Evolutionary conservation across 805 yeast species (phyloP), one percentile per base, ranked within the genome.

Genomic region (Starmerella ratchasimensis): DNA sequence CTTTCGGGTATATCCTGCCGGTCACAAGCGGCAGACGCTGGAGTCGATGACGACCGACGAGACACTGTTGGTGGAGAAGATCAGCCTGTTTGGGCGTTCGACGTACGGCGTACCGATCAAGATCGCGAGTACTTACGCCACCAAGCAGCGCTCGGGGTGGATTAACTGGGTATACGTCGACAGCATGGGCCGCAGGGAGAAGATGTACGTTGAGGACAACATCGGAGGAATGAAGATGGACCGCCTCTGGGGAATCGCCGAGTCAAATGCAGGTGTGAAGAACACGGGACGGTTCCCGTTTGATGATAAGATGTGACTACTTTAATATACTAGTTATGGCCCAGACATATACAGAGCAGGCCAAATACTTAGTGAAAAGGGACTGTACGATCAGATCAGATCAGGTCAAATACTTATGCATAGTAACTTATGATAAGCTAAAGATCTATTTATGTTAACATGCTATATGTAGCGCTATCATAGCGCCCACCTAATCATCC

Each of bases 191-290:
- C 50, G 53, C 21, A 50, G 50, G 28, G 54, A 57, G 8, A 60
- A 68, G 14, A 73, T 63, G 53, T 78, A 73, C 50, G 69, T 81
- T 2, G 69, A 67, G 13, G 93, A 81, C 50, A 77, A 80, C 46
- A 62, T 78, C 31, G 90, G 93, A 2, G 93, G 93, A 2, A 60
- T 79, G 53, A 72, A 72, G 46, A 81, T 81, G 93, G 90, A 81
- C 50, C 61, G 94, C 38, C 58, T 81, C 4, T 77, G 93, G 88
- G 83, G 86, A 0, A 69, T 80, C n/a, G 71, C 78, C 1, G 93
- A 82, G 53, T 60, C 61, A 34, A 73, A 76, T 42, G 63, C 73
- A 33, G 81, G 76, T 0, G 61, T 79, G 9, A 68, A 78, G 48
- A 76, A 76, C 45, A 43, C 38, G 3, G 90, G 90, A 5, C 62